phyloP scores from a whole-genome alignment of 2,329 filamentous ascomycete species.

The Sporothrix schenckii region DNA sequence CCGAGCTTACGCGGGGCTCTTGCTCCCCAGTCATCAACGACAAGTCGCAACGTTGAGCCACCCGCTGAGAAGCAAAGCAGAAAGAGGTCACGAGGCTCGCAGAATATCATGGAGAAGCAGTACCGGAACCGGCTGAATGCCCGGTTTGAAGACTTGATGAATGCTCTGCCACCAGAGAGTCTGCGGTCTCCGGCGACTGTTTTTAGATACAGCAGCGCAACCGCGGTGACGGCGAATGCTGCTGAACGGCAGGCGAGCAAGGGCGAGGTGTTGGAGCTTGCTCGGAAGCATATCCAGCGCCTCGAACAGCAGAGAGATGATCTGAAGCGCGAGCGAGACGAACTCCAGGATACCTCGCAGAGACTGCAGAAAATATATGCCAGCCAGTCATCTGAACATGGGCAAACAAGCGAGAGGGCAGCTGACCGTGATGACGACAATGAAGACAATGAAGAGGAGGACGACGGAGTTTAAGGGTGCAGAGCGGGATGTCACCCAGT shows the following conservation, averaged over 20 bases:
- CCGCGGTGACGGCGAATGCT: constrained; percentile 26
- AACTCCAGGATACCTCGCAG: constrained; percentile 35
- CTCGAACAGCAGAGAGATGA: constrained; percentile 42
- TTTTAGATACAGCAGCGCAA: constrained; percentile 4
- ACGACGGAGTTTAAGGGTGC: not conserved
- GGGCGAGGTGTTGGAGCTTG: constrained; percentile 45
- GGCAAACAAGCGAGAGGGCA: not conserved
- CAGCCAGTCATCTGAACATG: not conserved
- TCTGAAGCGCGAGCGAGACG: constrained; percentile 42
- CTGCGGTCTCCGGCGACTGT: constrained; percentile 11
- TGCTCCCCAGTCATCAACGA: not conserved
- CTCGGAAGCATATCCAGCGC: constrained; percentile 42
- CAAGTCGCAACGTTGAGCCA: not conserved
- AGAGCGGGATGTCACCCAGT: no score
- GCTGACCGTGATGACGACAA: not conserved
- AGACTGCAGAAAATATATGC: constrained; percentile 32
- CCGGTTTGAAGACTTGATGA: constrained; percentile 35
- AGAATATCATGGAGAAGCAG: constrained; percentile 37
- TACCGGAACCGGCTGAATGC: constrained; percentile 37
- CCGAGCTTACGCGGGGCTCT: not conserved
- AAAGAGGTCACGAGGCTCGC: constrained; percentile 26
- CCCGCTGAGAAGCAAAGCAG: constrained; percentile 38
- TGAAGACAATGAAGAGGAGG: not conserved
- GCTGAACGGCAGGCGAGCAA: constrained; percentile 43
- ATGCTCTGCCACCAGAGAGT: constrained; percentile 35